Evolutionary conservation across 441 rosid species (phyloP), one percentile per base, ranked within the genome.

Genomic region (Raphanus hybrid): DNA sequence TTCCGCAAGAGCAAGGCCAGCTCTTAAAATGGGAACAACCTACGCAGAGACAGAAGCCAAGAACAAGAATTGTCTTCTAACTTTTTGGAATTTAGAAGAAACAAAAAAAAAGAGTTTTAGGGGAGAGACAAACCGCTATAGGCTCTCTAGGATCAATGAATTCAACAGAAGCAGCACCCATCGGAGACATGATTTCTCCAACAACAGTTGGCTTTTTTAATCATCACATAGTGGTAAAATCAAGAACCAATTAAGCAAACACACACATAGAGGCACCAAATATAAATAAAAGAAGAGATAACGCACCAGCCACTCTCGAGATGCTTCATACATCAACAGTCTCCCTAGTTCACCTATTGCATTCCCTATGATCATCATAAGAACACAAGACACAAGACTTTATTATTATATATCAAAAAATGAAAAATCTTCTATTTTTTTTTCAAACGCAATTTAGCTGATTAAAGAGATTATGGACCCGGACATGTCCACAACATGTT

Each of bases 1-100:
- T 79, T 94, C 97, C 15, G 88, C 95, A 82, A 94, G 93, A 77
- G 96, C 97, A 82, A 92, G 97, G 74, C 96, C 99, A 84, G 97
- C 99, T 87, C 99, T 89, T 78, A 94, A 81, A 63, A 94, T 89
- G 11, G 97, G 97, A 89, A 94, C 81, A 84, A 94, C 89, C 98
- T 94, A 80, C 58, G 61, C 70, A 80, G 48, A 41, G 20, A 39
- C 16, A 58, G 62, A 61, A 39, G 59, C 68, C 57, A 81, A 64
- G 16, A 43, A 58, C n/a, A 52, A 15, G 27, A 59, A 20, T 18
- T 15, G 66, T 11, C 15, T 1, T 41, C 16, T 7, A 54, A 54
- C 1, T 7, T 6, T 20, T 37, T 23, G n/a, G 10, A 8, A 2
- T 50, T 1, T 11, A 20, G 59, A 29, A 67, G 64, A 29, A 71